Conservation (phyloP, 768 basidiomycete genomes). For the Leccinum boreale region DNA sequence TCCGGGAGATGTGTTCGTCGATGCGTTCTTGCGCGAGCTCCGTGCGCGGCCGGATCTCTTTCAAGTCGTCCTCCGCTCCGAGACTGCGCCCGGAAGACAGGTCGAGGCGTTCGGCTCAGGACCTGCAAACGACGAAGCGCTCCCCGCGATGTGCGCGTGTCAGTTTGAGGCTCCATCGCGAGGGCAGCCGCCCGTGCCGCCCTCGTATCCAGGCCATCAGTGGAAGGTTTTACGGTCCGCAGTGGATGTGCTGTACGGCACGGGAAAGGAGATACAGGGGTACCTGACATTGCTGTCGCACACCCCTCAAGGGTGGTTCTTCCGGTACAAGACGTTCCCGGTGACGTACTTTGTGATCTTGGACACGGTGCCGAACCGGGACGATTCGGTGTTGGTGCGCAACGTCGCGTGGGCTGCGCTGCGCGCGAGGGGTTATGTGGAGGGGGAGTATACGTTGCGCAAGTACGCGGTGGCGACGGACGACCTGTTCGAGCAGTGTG, state of each 20-base stretch:
- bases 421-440: conserved; percentile 24
- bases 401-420: conserved; percentile 22
- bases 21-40: conserved; percentile 28
- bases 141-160: conserved; percentile 11
- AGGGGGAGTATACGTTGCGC: conserved; percentile 17
- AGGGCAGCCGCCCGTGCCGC: background rate
- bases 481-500: conserved; percentile 12
- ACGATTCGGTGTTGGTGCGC: background rate
- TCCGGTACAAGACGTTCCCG: conserved; percentile 29
- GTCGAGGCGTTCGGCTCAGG: conserved; percentile 27
- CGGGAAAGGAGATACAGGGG: background rate
- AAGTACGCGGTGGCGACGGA: conserved; percentile 20
- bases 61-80: conserved; percentile 28
- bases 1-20: conserved; percentile 20
- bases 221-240: conserved; percentile 18
- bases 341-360: conserved; percentile 33
- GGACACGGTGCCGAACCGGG: conserved; percentile 8
- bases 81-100: conserved; percentile 22
- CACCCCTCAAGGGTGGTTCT: conserved; percentile 18
- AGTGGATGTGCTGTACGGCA: conserved; percentile 23
- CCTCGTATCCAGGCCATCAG: background rate
- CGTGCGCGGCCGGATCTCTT: conserved; percentile 32
- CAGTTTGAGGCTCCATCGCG: conserved; percentile 21
- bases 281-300: conserved; percentile 4
- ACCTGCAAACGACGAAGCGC: conserved; percentile 1